Base-by-base conservation (phyloP, 768 basidiomycete genomes). In the Amanita fuliginea region DNA sequence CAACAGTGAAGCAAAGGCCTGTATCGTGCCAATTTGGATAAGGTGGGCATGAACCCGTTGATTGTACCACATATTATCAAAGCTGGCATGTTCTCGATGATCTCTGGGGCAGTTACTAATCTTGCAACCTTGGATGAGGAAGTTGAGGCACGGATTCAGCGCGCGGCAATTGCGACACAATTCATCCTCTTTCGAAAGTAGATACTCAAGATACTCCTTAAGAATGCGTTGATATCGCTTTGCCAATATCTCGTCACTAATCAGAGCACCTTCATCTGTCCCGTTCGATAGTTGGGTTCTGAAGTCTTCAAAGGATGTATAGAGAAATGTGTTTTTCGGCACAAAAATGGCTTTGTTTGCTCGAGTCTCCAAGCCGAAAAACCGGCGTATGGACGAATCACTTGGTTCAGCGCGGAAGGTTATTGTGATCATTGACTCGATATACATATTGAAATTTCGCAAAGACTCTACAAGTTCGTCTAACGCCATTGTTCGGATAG, bases 1-100 rank as follows among this genome's bases (percentile, higher is more conserved):
- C 43, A 58, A 53, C 11, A 60, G 49, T 8, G 56, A 55, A 43
- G 60, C 51, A 2, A 67, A 53, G 7, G 54, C 54, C 22, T 75
- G 67, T 36, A 73, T 64, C 13, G 80, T 74, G 42, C 67, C 54
- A 2, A 81, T 70, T 43, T 79, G 75, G 41, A 70, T 69, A 1
- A 81, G 51, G 54, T 76, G 70, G 24, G 75, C 57, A 3, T 68
- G 60, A 6, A 78, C 58, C 10, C 70, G 69, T 16, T 56, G 19
- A 37, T 74, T 72, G 43, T 71, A 79, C 55, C 62, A 65, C n/a
- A 54, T 54, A 1, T 63, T 50, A 16, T 63, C 54, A 18, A 21
- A 34, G n/a, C 24, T 39, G 6, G 35, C 14, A 1, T 53, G 45
- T 26, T 52, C 22, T 9, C 65, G 46, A 48, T 78, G 77, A 10